These are phyloP conservation scores for Geotrichum carabidarum DNA, from an alignment of 1,139 yeast genomes.

Conservation along the genomic window DNA sequence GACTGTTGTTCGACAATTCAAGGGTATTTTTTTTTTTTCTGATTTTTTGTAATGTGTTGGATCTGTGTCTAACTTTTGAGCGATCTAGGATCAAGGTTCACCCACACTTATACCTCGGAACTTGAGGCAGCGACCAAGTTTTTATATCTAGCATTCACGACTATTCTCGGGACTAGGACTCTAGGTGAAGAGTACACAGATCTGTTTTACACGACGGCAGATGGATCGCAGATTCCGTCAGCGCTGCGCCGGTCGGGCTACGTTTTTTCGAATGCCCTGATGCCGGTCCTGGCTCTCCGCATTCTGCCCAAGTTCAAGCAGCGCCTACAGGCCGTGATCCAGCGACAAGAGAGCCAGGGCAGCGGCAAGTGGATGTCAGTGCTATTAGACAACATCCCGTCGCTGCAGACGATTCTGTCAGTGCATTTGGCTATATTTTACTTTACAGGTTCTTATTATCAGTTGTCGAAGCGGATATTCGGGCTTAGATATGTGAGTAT, in stretches of 20 bases:
- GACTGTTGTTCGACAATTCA: conserved; percentile 51
- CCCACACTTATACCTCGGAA: conserved; percentile 60
- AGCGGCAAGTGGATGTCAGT: not conserved
- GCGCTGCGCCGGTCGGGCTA: conserved; percentile 31
- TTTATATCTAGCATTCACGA: conserved; percentile 64
- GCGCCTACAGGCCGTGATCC: not conserved
- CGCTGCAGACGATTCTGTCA: conserved; percentile 27
- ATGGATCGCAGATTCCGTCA: conserved; percentile 40
- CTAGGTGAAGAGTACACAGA: conserved; percentile 94
- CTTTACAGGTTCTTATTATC: conserved; percentile 69
- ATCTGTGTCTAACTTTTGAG: not conserved
- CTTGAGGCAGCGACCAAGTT: conserved; percentile 55
- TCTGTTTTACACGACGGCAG: conserved; percentile 57
- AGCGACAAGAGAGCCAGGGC: not conserved
- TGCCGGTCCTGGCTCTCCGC: conserved; percentile 19
- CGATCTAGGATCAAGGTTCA: conserved; percentile 20
- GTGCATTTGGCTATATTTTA: conserved; percentile 78
- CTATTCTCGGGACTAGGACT: conserved; percentile 70
- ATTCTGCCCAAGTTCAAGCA: not conserved
- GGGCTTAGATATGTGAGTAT: conserved; percentile 62
- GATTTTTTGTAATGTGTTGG: not conserved
- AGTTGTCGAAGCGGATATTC: conserved; percentile 66
- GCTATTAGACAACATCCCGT: conserved; percentile 1
- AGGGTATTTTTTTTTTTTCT: conserved; percentile 38
- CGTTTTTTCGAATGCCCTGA: conserved; percentile 30